phyloP scores from a whole-genome alignment of 2,329 filamentous ascomycete species.

The Thielaviopsis populi region DNA sequence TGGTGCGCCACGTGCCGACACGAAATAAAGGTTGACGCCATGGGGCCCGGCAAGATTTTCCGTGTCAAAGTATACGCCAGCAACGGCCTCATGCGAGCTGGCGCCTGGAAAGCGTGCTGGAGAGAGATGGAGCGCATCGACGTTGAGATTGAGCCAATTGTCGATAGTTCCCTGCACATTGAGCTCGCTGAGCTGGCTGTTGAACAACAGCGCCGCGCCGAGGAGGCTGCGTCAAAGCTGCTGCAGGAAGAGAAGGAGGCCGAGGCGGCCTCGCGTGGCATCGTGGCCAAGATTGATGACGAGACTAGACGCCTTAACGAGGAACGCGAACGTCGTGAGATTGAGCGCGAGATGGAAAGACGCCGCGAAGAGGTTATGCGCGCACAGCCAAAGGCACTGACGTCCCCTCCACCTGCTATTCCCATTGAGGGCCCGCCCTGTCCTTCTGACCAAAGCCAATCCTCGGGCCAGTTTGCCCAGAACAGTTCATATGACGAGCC shows the following conservation, averaged over 20 bases:
- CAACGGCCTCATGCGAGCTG: slow-evolving; percentile 82
- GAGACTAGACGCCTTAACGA: slow-evolving; percentile 9
- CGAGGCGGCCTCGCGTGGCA: slow-evolving; percentile 19
- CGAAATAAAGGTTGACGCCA: slow-evolving; percentile 40
- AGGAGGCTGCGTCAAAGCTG: slow-evolving; percentile 24
- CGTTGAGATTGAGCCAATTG: slow-evolving; percentile 69
- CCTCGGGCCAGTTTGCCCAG: background rate
- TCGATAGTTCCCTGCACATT: slow-evolving; percentile 42
- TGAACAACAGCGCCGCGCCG: slow-evolving; percentile 30
- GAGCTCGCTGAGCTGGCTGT: slow-evolving; percentile 43
- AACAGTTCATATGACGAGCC: background rate
- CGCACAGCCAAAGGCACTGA: background rate
- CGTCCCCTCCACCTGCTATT: slow-evolving; percentile 17
- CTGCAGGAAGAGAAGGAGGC: slow-evolving; percentile 25
- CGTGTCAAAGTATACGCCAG: slow-evolving; percentile 82
- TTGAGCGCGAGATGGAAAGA: slow-evolving; percentile 6
- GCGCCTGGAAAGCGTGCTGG: slow-evolving; percentile 89
- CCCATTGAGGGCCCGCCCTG: slow-evolving; percentile 14
- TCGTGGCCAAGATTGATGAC: slow-evolving; percentile 12
- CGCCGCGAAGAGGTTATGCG: slow-evolving; percentile 10
- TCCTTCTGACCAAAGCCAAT: slow-evolving; percentile 3
- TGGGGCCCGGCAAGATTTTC: slow-evolving; percentile 45
- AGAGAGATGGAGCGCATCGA: slow-evolving; percentile 98
- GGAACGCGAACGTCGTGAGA: slow-evolving; percentile 6
- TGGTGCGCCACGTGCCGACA: slow-evolving; percentile 43